Conservation (phyloP, 257 asterid species). For the Scutellaria barbata region DNA sequence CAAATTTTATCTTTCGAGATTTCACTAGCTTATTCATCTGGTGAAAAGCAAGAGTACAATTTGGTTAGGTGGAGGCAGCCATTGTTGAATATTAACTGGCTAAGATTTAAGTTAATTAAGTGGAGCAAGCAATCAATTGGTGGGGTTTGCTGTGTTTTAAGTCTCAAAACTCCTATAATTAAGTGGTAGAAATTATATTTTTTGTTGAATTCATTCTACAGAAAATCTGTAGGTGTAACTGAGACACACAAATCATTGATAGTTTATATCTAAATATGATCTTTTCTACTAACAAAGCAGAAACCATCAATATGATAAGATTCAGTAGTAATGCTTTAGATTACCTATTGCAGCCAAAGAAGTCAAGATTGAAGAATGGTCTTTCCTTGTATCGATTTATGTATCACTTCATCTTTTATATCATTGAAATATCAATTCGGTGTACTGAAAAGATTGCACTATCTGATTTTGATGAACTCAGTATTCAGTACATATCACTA, state of each 20-base stretch:
- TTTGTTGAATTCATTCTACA: too few species aligned
- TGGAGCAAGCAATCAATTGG: too few species aligned
- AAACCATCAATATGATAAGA: not conserved
- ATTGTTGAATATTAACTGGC: slow-evolving; percentile 18
- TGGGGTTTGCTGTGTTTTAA: too few species aligned
- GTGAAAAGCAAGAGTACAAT: not conserved
- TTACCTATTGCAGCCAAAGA: not conserved
- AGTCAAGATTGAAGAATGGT: not conserved
- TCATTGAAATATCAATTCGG: slow-evolving; percentile 3
- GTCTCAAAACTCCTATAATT: too few species aligned
- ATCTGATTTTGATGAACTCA: slow-evolving; percentile 12
- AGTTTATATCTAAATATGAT: too few species aligned
- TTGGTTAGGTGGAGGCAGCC: slow-evolving; percentile 1
- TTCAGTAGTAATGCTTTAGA: too few species aligned
- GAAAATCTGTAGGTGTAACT: too few species aligned
- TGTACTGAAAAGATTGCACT: slow-evolving; percentile 21
- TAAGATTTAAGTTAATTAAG: too few species aligned
- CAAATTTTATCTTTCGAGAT: not conserved
- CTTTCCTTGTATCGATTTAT: not conserved
- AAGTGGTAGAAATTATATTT: too few species aligned
- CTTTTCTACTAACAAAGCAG: not conserved
- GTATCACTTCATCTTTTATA: not conserved
- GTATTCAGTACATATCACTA: not conserved
- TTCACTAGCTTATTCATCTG: slow-evolving; percentile 11
- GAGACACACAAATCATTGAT: too few species aligned